These are phyloP conservation scores for Fraxinus paxiana DNA, from an alignment of 305 asterid species.

Conservation along the genomic window DNA sequence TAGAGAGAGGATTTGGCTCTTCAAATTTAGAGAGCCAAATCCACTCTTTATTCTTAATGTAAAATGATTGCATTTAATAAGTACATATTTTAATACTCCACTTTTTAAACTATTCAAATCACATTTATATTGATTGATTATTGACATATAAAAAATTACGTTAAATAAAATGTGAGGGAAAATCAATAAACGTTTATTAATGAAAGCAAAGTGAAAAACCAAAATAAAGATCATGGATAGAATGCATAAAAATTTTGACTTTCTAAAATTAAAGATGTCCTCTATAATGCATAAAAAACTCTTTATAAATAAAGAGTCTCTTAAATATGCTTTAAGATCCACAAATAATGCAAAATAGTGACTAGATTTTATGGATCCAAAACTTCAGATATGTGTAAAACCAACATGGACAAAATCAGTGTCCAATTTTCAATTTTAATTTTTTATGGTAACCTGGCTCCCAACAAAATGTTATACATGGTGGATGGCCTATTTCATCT, in stretches of 20 bases:
- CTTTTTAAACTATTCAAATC: not conserved
- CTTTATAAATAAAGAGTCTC: not conserved
- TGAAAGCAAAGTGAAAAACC: not conserved
- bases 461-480: not conserved
- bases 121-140: not conserved
- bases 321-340: not conserved
- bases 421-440: not conserved
- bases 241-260: not conserved
- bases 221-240: not conserved
- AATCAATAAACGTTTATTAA: not conserved
- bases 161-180: not conserved
- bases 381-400: not conserved
- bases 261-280: not conserved
- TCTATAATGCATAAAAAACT: not conserved
- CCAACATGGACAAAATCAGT: not conserved
- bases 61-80: not conserved
- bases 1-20: not conserved
- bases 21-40: not conserved
- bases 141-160: not conserved
- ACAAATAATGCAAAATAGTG: not conserved
- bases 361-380: not conserved
- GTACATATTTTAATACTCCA: not conserved
- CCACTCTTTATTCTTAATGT: not conserved
- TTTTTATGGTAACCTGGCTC: not conserved
- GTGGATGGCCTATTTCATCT: not conserved